These are phyloP conservation scores for Sporisorium iseilematis-ciliati DNA, from an alignment of 1,284 basidiomycete species.

Conservation along the genomic window DNA sequence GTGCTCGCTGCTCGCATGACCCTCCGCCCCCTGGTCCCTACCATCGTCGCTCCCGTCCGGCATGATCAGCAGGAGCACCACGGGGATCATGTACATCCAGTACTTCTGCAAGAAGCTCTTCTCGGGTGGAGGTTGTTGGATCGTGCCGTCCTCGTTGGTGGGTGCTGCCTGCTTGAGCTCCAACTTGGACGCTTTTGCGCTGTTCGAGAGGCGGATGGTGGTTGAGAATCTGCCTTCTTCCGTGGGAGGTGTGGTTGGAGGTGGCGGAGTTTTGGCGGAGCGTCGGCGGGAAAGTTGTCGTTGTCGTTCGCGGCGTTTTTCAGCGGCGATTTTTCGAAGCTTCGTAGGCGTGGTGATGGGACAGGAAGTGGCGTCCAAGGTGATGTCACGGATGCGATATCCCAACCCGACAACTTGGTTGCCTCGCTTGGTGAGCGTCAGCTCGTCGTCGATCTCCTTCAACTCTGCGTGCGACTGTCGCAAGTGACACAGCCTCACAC, in stretches of 20 bases:
- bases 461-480: slow-evolving; percentile 21
- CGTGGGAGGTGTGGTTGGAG: background rate
- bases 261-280: background rate
- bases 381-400: slow-evolving; percentile 37
- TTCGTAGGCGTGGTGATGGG: slow-evolving; percentile 12
- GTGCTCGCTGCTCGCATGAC: slow-evolving; percentile 12
- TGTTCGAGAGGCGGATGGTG: background rate
- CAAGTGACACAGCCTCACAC: slow-evolving; percentile 28
- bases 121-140: slow-evolving; percentile 21
- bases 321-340: background rate
- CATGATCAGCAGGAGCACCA: slow-evolving; percentile 50
- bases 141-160: slow-evolving; percentile 46
- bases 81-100: slow-evolving; percentile 57
- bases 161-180: slow-evolving; percentile 19
- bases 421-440: slow-evolving; percentile 7
- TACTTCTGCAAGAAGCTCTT: slow-evolving; percentile 59
- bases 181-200: background rate
- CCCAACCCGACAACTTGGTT: background rate
- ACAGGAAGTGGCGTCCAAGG: slow-evolving; percentile 14
- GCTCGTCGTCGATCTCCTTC: slow-evolving; percentile 22
- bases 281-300: slow-evolving; percentile 16
- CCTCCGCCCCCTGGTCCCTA: slow-evolving; percentile 13
- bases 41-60: slow-evolving; percentile 42
- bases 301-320: slow-evolving; percentile 10
- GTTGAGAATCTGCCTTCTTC: background rate